Base-by-base conservation (phyloP, 2,329 filamentous ascomycete species). In the Chaetomiaceae sp. region DNA sequence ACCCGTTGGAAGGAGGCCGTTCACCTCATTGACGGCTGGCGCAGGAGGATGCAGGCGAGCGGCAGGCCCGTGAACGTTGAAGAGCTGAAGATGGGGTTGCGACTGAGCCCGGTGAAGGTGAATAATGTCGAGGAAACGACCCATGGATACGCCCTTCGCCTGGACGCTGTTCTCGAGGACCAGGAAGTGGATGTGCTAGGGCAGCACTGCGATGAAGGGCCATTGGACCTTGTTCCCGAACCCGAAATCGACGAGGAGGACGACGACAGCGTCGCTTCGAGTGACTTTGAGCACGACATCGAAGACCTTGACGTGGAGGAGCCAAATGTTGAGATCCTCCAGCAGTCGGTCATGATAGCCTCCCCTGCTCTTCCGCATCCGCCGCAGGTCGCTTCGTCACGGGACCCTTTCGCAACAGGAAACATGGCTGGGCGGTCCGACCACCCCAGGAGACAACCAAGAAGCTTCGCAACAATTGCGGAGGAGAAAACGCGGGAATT, bases 21-120 rank as follows among this genome's bases (percentile, higher is more conserved):
- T 12, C 78, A 82, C 31, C 82, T 99, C 70, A 95, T 99, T 73
- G 89, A 96, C 58, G 84, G 87, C 30, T 97, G 93, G 92, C 84
- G 91, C 54, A 86, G 83, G 65, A 80, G 89, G 37, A 89, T 96
- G 80, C 81, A 81, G 14, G 77, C 76, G 45, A 83, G 79, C 57
- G 86, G 85, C 5, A 78, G 83, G 53, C 81, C 85, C 0, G 81
- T 92, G 58, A 83, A 87, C 60, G 72, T 84, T 48, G 80, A 83
- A 53, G 82, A 85, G 60, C 67, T 85, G 46, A 83, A 82, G 64
- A 81, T 83, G 75, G 85, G 87, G 2, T 68, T 90, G 34, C 77
- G 80, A 5, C 72, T 85, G 16, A 81, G 79, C 51, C 81, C 81
- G 0, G 74, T 83, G 17, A 76, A 76, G 25, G 70, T 82, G 33